These are phyloP conservation scores for Peronosclerospora sorghi DNA, from an alignment of 352 stramenopile genomes.

Conservation along the genomic window DNA sequence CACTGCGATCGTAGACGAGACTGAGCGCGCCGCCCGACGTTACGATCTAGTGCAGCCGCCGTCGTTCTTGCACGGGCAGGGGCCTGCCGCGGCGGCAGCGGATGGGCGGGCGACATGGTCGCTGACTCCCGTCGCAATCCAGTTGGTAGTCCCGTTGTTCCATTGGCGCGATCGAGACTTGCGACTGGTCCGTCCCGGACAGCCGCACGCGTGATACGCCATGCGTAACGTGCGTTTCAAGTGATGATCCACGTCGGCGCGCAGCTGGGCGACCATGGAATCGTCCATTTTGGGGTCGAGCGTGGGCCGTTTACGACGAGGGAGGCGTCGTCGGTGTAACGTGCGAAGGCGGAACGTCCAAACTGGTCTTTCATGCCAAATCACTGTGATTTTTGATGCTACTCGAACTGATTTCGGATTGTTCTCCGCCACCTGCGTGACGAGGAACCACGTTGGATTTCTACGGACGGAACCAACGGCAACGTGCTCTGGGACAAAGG, in stretches of 20 bases:
- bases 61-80: too few relatives aligned
- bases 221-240: conserved; percentile 16
- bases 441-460: conserved; percentile 27
- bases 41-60: too few relatives aligned
- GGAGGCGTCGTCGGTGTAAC: too few relatives aligned
- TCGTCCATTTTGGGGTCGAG: conserved; percentile 16
- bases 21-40: too few relatives aligned
- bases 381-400: not conserved
- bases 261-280: conserved; percentile 15
- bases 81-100: too few relatives aligned
- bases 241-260: conserved; percentile 20
- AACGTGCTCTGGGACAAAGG: conserved; percentile 25
- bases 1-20: too few relatives aligned
- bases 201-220: conserved; percentile 4
- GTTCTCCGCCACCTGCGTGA: conserved; percentile 29
- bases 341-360: too few relatives aligned
- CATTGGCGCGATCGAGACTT: too few relatives aligned
- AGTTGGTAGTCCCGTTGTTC: too few relatives aligned
- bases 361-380: not conserved
- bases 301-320: conserved; percentile 2
- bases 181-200: too few relatives aligned
- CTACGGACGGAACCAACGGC: conserved; percentile 13
- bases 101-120: too few relatives aligned
- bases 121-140: too few relatives aligned
- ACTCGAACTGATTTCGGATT: conserved; percentile 2